Evolutionary conservation across 345 rosid species (phyloP), one percentile per base, ranked within the genome.

Genomic region (Eucalyptus curtisii): DNA sequence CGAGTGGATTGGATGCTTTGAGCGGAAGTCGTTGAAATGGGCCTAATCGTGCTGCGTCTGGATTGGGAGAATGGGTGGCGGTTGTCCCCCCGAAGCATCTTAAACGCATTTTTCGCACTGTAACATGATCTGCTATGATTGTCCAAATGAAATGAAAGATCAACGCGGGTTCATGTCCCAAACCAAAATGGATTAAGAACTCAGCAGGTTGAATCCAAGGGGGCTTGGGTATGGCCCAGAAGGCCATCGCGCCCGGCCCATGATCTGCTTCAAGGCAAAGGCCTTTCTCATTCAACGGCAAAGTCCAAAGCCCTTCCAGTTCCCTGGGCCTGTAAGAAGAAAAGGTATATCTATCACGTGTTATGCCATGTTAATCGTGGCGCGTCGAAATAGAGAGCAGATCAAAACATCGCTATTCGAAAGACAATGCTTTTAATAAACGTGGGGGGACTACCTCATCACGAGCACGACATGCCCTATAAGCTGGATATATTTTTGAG

Each of bases 11-110:
- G 27, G 22, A 19, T 37, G 42, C 24, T 37, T 20, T 10, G 14
- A n/a, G 40, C 3, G 5, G 5, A n/a, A 15, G 22, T 37, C 2
- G 7, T 8, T 16, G 7, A 19, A 71, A 19, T 8, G 45, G 7
- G 25, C 2, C 8, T 4, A 4, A 8, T 8, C 22, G 1, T 16
- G 20, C 79, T 13, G 20, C 8, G 40, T 66, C 13, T 33, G 37
- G 24, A 68, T 68, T 68, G 45, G 44, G 27, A 68, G 79, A 10
- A 1, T 71, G 14, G 27, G 14, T 3, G 81, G 22, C 81, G 44
- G 7, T 42, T 8, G 7, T 2, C 2, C 27, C 0, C 45, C 14
- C 8, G 27, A 2, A 37, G 25, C 82, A 76, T 20, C 14, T 3
- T 7, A 76, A 37, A 40, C 12, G 7, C 24, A 2, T 76, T 76